Evolutionary conservation across 2,329 filamentous ascomycete species (phyloP).

Genomic region (Arthrobotrys musiformis): DNA sequence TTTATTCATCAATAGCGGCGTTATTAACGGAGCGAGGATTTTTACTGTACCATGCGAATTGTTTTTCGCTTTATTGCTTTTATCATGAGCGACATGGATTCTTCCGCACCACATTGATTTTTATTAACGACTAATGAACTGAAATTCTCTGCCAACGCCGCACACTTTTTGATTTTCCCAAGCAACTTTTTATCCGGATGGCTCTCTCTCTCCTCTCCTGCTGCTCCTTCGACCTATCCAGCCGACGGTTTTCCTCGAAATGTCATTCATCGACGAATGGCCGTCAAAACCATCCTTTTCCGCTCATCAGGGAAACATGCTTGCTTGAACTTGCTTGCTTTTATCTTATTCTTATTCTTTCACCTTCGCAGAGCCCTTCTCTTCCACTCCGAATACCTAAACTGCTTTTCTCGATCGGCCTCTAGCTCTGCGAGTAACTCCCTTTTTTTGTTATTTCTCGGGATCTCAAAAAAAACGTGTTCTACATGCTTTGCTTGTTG

Average conservation of each 20-base stretch:
- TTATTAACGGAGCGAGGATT: slow-evolving; percentile 51
- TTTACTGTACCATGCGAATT: slow-evolving; percentile 13
- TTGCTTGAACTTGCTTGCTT: neutral
- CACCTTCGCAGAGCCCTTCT: neutral
- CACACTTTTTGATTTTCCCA: slow-evolving; percentile 15
- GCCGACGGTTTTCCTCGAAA: neutral
- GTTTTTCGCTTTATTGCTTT: slow-evolving; percentile 29
- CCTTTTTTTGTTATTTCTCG: neutral
- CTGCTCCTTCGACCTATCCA: neutral
- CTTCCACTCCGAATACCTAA: neutral
- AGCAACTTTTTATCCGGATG: slow-evolving; percentile 12
- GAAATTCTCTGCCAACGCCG: slow-evolving; percentile 2
- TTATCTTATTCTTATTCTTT: neutral
- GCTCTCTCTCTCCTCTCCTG: neutral
- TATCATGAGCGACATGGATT: slow-evolving; percentile 21
- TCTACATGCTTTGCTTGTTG: slow-evolving; percentile 6
- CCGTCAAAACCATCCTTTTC: slow-evolving; percentile 3
- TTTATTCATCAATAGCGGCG: slow-evolving; percentile 36
- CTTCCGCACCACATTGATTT: slow-evolving; percentile 13
- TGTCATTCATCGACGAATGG: neutral
- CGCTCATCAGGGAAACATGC: neutral
- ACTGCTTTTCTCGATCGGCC: slow-evolving; percentile 21
- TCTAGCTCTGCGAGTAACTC: slow-evolving; percentile 27
- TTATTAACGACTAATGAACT: slow-evolving; percentile 52
- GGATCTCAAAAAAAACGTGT: slow-evolving; percentile 13